phyloP scores from a whole-genome alignment of 1,284 basidiomycete species.

The Malassezia japonica region DNA sequence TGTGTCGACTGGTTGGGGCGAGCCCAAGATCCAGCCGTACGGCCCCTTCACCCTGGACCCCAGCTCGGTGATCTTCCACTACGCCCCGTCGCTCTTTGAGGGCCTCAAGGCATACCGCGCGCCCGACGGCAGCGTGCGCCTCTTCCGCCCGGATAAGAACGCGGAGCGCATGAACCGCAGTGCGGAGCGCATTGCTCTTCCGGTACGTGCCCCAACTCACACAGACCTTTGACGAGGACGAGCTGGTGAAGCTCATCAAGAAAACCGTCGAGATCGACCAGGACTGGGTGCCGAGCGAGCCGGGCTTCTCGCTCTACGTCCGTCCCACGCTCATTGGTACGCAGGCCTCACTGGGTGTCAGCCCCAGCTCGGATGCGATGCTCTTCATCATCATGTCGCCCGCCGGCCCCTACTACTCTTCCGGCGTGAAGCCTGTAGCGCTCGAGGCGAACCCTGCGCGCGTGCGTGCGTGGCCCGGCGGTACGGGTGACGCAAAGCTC shows the following conservation, averaged over 20 bases:
- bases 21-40: slow-evolving; percentile 74
- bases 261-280: slow-evolving; percentile 76
- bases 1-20: slow-evolving; percentile 64
- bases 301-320: slow-evolving; percentile 84
- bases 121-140: slow-evolving; percentile 64
- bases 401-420: slow-evolving; percentile 73
- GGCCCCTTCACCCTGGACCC: slow-evolving; percentile 68
- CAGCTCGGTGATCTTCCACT: slow-evolving; percentile 80
- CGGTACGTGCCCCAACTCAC: slow-evolving; percentile 53
- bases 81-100: slow-evolving; percentile 80
- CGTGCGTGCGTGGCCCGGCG: slow-evolving; percentile 52
- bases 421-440: slow-evolving; percentile 90
- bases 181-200: slow-evolving; percentile 61
- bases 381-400: slow-evolving; percentile 90
- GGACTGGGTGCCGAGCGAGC: slow-evolving; percentile 81
- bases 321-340: slow-evolving; percentile 78
- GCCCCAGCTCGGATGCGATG: slow-evolving; percentile 75
- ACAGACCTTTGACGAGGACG: slow-evolving; percentile 65
- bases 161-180: slow-evolving; percentile 70
- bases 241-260: slow-evolving; percentile 75
- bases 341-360: slow-evolving; percentile 75
- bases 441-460: slow-evolving; percentile 83
- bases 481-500: slow-evolving; percentile 44
- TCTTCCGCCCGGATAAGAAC: slow-evolving; percentile 96
- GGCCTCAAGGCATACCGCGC: slow-evolving; percentile 92